phyloP scores from a whole-genome alignment of 192 early-diverging fungal species.

The Entomortierella beljakovae region DNA sequence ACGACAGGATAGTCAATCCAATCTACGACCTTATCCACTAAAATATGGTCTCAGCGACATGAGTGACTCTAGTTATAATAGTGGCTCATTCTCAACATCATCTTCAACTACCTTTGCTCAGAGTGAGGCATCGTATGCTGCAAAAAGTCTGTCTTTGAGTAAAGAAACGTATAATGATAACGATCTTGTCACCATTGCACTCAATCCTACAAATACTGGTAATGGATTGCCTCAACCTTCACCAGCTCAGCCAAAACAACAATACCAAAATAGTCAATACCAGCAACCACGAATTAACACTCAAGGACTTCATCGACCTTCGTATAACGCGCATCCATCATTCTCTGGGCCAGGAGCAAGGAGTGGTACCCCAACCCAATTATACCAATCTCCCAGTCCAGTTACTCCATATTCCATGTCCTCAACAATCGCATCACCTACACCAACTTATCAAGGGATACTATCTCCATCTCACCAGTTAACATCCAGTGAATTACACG shows the following conservation, averaged over 20 bases:
- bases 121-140: background rate
- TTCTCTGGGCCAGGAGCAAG: background rate
- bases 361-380: background rate
- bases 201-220: constrained; percentile 8
- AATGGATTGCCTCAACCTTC: background rate
- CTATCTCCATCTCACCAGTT: background rate
- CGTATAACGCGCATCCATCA: constrained; percentile 1
- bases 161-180: background rate
- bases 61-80: background rate
- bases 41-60: constrained; percentile 6
- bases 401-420: background rate
- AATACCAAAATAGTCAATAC: constrained; percentile 30
- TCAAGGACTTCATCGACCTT: constrained; percentile 5
- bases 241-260: background rate
- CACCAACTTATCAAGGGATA: background rate
- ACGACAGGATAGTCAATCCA: background rate
- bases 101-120: background rate
- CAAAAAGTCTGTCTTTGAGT: constrained; percentile 1
- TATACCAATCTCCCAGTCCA: background rate
- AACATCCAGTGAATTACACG: background rate
- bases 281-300: constrained; percentile 39
- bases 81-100: background rate
- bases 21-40: constrained; percentile 1
- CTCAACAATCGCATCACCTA: background rate
- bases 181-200: constrained; percentile 1